Percentiles rank a stretch among this genome's conserved stretches.
Evolutionary conservation across 2,329 filamentous ascomycete species (phyloP).

Genomic region (Gaeumannomyces tritici): DNA sequence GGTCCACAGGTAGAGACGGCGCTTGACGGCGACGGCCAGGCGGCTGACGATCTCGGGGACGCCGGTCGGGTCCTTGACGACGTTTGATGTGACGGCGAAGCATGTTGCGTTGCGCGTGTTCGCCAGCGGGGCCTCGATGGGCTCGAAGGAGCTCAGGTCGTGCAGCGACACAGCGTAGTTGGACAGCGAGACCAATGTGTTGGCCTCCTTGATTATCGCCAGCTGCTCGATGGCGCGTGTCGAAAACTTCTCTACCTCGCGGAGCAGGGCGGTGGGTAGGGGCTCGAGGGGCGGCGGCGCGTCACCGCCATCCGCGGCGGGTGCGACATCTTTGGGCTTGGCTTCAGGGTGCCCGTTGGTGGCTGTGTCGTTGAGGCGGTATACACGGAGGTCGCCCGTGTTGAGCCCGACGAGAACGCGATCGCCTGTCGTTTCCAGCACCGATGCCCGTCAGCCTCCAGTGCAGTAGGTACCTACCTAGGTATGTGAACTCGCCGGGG

Average conservation of each 20-base stretch:
- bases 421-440: slow-evolving; percentile 50
- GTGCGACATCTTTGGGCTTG: slow-evolving; percentile 20
- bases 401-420: slow-evolving; percentile 86
- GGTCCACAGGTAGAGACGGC: slow-evolving; percentile 81
- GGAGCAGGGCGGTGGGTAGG: slow-evolving; percentile 71
- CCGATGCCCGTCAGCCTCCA: background rate
- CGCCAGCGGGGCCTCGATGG: slow-evolving; percentile 64
- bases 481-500: no score
- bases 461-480: slow-evolving; percentile 7
- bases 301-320: slow-evolving; percentile 9
- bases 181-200: slow-evolving; percentile 80
- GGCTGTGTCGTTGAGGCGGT: slow-evolving; percentile 69
- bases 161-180: slow-evolving; percentile 85
- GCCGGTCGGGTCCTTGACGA: slow-evolving; percentile 81
- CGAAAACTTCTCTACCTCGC: slow-evolving; percentile 92
- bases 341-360: slow-evolving; percentile 24
- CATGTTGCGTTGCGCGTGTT: slow-evolving; percentile 81
- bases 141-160: slow-evolving; percentile 75
- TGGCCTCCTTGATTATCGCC: slow-evolving; percentile 90
- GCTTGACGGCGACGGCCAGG: slow-evolving; percentile 85
- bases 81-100: slow-evolving; percentile 92
- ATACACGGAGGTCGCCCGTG: slow-evolving; percentile 80
- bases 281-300: slow-evolving; percentile 18
- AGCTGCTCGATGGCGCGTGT: slow-evolving; percentile 85
- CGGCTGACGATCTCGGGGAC: slow-evolving; percentile 90